Percentiles rank a stretch among this genome's conserved stretches.
phyloP scores from a whole-genome alignment of 1,284 basidiomycete genomes.

The Cryptococcus sp. region DNA sequence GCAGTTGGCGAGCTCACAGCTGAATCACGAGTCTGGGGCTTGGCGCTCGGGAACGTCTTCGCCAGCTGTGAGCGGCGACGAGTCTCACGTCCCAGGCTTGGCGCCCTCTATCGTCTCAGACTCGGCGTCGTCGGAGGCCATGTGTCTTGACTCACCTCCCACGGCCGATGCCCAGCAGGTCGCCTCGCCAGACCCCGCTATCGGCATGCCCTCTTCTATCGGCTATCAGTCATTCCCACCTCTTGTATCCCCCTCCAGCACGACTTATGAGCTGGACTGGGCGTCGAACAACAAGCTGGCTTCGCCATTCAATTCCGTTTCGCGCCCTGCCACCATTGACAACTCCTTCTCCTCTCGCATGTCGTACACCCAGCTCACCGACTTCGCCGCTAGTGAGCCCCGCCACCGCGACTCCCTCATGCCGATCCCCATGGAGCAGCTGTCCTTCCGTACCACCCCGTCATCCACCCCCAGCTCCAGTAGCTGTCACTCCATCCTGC shows the following conservation, averaged over 20 bases:
- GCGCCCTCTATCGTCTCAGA: constrained; percentile 37
- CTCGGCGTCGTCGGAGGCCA: constrained; percentile 32
- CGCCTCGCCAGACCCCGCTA: background rate
- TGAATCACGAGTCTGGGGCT: constrained; percentile 16
- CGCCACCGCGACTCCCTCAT: background rate
- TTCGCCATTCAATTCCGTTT: background rate
- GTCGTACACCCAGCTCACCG: background rate
- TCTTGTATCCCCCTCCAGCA: background rate
- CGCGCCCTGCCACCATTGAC: background rate
- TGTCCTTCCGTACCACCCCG: constrained; percentile 7
- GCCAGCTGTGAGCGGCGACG: constrained; percentile 9
- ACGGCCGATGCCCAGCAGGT: background rate
- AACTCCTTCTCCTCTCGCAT: background rate
- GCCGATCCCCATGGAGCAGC: constrained; percentile 8
- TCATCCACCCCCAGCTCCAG: constrained; percentile 8
- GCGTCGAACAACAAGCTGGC: background rate
- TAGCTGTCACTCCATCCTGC: constrained; percentile 27
- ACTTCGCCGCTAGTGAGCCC: background rate
- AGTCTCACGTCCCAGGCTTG: constrained; percentile 27
- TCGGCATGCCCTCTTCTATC: background rate
- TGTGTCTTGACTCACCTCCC: constrained; percentile 28
- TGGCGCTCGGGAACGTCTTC: background rate
- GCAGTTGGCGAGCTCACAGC: constrained; percentile 18
- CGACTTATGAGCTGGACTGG: background rate
- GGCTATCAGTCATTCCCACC: constrained; percentile 9